These are phyloP conservation scores for Botrytis fabae DNA, from an alignment of 2,329 filamentous ascomycete species.

Conservation along the genomic window DNA sequence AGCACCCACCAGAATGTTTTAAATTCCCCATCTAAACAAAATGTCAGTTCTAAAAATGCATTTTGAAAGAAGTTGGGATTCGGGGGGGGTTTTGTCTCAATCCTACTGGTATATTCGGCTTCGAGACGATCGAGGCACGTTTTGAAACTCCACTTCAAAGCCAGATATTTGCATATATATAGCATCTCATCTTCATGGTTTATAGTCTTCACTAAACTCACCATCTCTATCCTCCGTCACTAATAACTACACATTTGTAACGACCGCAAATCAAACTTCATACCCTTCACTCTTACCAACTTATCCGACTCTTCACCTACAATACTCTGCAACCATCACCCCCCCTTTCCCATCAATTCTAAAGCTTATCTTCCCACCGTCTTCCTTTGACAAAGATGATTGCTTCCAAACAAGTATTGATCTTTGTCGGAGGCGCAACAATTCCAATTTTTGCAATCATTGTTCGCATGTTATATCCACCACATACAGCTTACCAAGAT, in stretches of 20 bases:
- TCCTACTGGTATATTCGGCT: background rate
- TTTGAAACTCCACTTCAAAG: background rate
- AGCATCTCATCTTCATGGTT: background rate
- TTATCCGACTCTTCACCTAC: background rate
- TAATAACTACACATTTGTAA: background rate
- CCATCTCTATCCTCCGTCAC: background rate
- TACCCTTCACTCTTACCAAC: background rate
- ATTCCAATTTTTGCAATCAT: background rate
- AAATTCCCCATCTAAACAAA: background rate
- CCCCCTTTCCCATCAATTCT: background rate
- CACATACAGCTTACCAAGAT: background rate
- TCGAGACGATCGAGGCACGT: background rate
- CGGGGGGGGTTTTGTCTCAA: no score
- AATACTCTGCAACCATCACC: background rate
- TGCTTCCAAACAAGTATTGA: background rate
- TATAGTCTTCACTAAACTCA: background rate
- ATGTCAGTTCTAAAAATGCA: background rate
- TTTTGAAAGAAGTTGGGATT: background rate
- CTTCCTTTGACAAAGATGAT: background rate
- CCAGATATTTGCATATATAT: background rate
- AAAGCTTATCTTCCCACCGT: background rate
- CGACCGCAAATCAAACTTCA: background rate
- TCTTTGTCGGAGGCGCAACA: background rate
- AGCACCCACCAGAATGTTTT: background rate
- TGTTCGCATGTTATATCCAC: background rate